Base-by-base conservation (phyloP, 2,329 filamentous ascomycete genomes). In the Emergomyces pasteurianus region DNA sequence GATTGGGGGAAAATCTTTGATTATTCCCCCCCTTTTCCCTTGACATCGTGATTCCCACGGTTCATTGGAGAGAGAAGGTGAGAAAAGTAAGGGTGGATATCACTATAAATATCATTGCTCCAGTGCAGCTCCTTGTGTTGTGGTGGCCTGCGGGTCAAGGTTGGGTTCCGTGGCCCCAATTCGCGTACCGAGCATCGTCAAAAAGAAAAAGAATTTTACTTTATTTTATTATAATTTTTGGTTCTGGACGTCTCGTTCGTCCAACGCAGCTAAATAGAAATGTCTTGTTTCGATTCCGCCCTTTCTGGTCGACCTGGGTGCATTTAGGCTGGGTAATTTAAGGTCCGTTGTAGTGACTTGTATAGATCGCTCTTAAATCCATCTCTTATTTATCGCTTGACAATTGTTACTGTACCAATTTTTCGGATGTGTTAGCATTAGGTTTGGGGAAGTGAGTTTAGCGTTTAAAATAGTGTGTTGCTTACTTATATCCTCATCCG, bases 401-500 rank as follows among this genome's bases (percentile, higher is more conserved):
- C 68, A 58, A 73, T 73, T 46, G 71, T 73, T 56, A 74, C 71
- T 72, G 38, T 34, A 40, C 16, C 31, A n/a, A 34, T n/a, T 16
- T 14, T 40, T 43, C 28, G 34, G 12, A 47, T n/a, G 28, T 58
- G 28, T 53, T 53, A 53, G 46, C 47, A 59, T 23, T n/a, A 31
- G 16, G 16, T 16, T 46, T 36, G 18, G 21, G 10, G 18, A 23
- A 5, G 23, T 18, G 16, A 50, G 16, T 12, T 18, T n/a, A 26
- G 47, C 2, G 1, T 21, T 8, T 42, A 7, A 10, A n/a, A 46
- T 6, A 38, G 38, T 3, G 34, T 50, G 63, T 40, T 43, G 80
- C 86, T 79, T 81, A 92, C 90, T 90, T 76, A 99, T 96, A 78
- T 99, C 94, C 78, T 99, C 94, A 74, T 99, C 94, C 61, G 86